Evolutionary conservation across 768 basidiomycete genomes (phyloP).

Genomic region (Pilatotrama ljubarskyi): DNA sequence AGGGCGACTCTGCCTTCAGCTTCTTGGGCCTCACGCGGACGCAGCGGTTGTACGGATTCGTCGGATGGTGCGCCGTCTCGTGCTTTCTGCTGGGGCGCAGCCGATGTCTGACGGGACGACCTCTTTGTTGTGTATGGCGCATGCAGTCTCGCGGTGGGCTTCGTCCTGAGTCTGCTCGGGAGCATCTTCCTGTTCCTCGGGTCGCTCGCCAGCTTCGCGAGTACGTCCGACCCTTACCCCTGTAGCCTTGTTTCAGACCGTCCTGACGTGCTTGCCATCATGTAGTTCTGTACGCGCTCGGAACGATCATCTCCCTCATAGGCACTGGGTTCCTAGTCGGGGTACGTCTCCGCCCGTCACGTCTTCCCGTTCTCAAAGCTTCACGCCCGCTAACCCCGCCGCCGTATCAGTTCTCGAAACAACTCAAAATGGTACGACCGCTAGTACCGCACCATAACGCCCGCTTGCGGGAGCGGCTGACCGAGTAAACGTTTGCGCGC

Average conservation of each 20-base stretch:
- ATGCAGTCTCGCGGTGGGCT: slow-evolving; percentile 68
- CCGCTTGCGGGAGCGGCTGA: not conserved
- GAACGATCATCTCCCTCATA: slow-evolving; percentile 77
- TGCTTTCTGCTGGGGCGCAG: not conserved
- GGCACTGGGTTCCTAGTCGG: slow-evolving; percentile 93
- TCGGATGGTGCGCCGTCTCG: slow-evolving; percentile 61
- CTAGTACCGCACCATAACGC: no score
- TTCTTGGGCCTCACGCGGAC: slow-evolving; percentile 76
- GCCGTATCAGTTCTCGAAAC: slow-evolving; percentile 62
- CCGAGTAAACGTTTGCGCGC: no score
- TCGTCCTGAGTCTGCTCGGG: slow-evolving; percentile 79
- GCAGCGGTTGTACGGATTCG: slow-evolving; percentile 84
- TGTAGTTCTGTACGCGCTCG: slow-evolving; percentile 78
- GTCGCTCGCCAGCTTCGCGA: slow-evolving; percentile 65
- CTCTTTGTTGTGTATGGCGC: not conserved
- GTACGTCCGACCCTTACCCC: slow-evolving; percentile 47
- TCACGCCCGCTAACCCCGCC: not conserved
- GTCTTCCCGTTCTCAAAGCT: not conserved
- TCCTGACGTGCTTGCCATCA: not conserved
- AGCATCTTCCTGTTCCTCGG: slow-evolving; percentile 76
- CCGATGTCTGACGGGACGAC: no score
- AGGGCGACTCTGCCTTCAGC: slow-evolving; percentile 86
- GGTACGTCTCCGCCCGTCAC: slow-evolving; percentile 49
- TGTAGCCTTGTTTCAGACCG: not conserved
- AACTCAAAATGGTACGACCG: slow-evolving; percentile 74